Evolutionary conservation across 2,329 filamentous ascomycete genomes (phyloP), one percentile per base, ranked within the genome.

Genomic region (Trichoderma endophyticum): DNA sequence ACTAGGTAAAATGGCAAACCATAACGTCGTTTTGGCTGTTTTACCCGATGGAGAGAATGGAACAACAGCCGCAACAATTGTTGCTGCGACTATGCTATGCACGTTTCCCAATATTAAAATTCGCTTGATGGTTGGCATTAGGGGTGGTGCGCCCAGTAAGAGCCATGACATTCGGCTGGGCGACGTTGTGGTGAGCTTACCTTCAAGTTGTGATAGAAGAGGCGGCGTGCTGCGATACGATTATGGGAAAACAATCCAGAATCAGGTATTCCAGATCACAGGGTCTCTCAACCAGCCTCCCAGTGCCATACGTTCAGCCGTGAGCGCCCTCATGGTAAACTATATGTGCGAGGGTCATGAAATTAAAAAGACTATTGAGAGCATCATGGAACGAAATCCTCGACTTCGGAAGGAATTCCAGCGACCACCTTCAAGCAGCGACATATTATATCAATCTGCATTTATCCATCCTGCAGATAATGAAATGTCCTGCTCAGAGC

Each of bases 61-160:
- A 51, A 51, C 43, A 51, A 6, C 9, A 21, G 2, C 8, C 0
- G 43, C n/a, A 11, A 2, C n/a, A n/a, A 0, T 12, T n/a, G 4
- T 12, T 12, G 43, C 43, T 3, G 43, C 9, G 0, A 12, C 2
- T 12, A 51, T 51, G 43, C 9, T 12, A 21, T 6, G 9, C 43
- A 21, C 0, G 0, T 51, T 51, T 0, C 43, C 18, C 1, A 21
- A 12, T 12, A 21, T 21, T 3, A 3, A 2, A 12, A 51, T 51
- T 21, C 1, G n/a, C 9, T 21, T 51, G 9, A 51, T 51, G n/a
- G 43, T 51, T 21, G 43, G 43, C 1, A 51, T 51, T 3, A n/a
- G 3, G 0, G n/a, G 43, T 21, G n/a, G 43, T 51, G 43, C 43
- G 9, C 43, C 43, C 0, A 51, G 43, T 9, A 5, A 1, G 18